phyloP scores from a whole-genome alignment of 2,329 filamentous ascomycete species.

The Bipolaris victoriae region DNA sequence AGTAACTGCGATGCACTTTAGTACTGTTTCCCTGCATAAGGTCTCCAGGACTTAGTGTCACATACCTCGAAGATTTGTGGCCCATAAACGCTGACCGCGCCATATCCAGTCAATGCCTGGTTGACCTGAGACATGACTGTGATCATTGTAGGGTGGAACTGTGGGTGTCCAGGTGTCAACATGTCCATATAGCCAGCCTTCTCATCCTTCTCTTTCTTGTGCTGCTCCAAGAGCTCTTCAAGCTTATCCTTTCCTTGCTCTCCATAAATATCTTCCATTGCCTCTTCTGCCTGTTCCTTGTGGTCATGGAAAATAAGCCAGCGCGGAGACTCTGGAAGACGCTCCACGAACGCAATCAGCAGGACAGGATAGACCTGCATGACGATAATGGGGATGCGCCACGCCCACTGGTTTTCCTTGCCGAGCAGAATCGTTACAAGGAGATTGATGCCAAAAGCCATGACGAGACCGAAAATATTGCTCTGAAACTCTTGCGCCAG shows the following conservation, averaged over 20 bases:
- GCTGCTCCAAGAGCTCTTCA: slow-evolving; percentile 58
- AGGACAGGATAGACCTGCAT: slow-evolving; percentile 66
- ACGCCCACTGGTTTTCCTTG: slow-evolving; percentile 65
- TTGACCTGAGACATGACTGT: slow-evolving; percentile 69
- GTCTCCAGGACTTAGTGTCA: not conserved
- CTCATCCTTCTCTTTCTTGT: slow-evolving; percentile 58
- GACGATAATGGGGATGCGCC: slow-evolving; percentile 65
- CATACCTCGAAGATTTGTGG: slow-evolving; percentile 65
- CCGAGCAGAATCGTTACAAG: slow-evolving; percentile 60
- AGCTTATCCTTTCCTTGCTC: slow-evolving; percentile 57
- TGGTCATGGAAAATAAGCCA: slow-evolving; percentile 62
- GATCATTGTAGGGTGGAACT: slow-evolving; percentile 66
- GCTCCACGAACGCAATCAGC: slow-evolving; percentile 59
- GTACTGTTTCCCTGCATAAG: slow-evolving; percentile 31
- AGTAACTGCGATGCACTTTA: slow-evolving; percentile 63
- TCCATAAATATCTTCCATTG: slow-evolving; percentile 58
- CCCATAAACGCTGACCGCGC: slow-evolving; percentile 67
- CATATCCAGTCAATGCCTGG: slow-evolving; percentile 64
- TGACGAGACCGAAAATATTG: slow-evolving; percentile 67
- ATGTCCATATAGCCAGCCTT: slow-evolving; percentile 63
- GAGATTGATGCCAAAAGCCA: slow-evolving; percentile 67
- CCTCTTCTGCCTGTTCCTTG: slow-evolving; percentile 58
- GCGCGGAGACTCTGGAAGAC: slow-evolving; percentile 63
- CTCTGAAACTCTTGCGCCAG: slow-evolving; percentile 68
- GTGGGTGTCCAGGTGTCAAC: slow-evolving; percentile 60